Percentiles rank a stretch among this genome's conserved stretches.
Evolutionary conservation across 176 grass and related monocot species (phyloP).

Genomic region (Eremochloa ophiuroides): DNA sequence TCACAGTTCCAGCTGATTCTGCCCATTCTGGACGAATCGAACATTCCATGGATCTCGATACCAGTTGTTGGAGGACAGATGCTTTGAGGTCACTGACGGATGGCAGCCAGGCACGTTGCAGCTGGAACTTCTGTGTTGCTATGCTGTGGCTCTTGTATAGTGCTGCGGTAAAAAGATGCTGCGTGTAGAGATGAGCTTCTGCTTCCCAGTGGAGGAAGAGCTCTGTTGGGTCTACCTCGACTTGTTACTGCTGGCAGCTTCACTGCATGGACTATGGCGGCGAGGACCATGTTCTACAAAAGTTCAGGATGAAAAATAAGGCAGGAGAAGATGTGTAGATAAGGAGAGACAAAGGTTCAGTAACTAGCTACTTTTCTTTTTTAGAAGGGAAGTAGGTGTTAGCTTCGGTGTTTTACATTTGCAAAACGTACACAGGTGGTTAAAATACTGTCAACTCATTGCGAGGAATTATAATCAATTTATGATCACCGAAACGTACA

Average conservation of each 20-base stretch:
- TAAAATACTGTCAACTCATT: too few relatives aligned
- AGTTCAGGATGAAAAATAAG: too few relatives aligned
- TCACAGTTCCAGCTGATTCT: neutral
- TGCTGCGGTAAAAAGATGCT: neutral
- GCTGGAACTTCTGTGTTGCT: neutral
- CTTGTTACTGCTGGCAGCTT: neutral
- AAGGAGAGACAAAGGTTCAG: too few relatives aligned
- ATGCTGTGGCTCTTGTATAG: neutral
- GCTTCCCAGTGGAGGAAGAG: neutral
- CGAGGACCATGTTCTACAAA: too few relatives aligned
- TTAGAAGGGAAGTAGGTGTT: too few relatives aligned
- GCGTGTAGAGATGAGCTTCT: neutral
- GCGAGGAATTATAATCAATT: too few relatives aligned
- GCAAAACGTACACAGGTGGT: too few relatives aligned
- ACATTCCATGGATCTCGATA: neutral
- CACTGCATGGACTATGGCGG: neutral
- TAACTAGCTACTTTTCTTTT: too few relatives aligned
- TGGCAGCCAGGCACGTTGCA: neutral
- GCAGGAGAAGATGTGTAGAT: too few relatives aligned
- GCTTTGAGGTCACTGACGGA: neutral
- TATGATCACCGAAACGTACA: too few relatives aligned
- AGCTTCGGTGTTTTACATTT: too few relatives aligned
- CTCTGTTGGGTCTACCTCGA: neutral
- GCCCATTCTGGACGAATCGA: neutral
- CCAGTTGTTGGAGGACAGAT: neutral